Evolutionary conservation across 768 basidiomycete species (phyloP).

Genomic region (Xanthoconium stramineum): DNA sequence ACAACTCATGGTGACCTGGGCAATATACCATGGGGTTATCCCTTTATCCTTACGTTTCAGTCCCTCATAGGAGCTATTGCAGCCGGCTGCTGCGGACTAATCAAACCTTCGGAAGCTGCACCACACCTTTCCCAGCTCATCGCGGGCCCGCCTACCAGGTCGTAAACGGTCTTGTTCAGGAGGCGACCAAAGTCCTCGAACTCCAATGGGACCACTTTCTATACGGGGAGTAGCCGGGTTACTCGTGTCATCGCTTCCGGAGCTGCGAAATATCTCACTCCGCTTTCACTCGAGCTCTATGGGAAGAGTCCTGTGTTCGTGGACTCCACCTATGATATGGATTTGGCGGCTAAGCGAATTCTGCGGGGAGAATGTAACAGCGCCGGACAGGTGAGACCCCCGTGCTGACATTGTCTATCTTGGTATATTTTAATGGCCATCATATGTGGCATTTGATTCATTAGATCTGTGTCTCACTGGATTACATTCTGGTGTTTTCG

Average conservation of each 20-base stretch:
- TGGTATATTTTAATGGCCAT: not conserved
- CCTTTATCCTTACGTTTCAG: conserved; percentile 49
- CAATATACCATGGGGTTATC: conserved; percentile 63
- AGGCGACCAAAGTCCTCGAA: conserved; percentile 34
- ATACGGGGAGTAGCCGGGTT: conserved; percentile 35
- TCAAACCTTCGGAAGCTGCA: conserved; percentile 63
- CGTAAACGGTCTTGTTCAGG: conserved; percentile 45
- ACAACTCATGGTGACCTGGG: not conserved
- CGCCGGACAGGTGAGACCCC: conserved; percentile 51
- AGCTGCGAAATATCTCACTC: conserved; percentile 34
- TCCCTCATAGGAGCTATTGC: conserved; percentile 71
- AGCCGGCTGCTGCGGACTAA: conserved; percentile 61
- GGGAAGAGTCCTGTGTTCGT: conserved; percentile 48
- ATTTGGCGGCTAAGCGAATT: conserved; percentile 58
- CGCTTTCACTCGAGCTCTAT: conserved; percentile 29
- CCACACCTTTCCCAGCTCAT: conserved; percentile 50
- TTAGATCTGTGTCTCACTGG: conserved; percentile 42
- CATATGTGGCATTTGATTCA: not conserved
- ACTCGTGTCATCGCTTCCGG: conserved; percentile 25
- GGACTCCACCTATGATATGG: conserved; percentile 39
- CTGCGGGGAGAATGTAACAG: conserved; percentile 66
- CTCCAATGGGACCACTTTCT: conserved; percentile 34
- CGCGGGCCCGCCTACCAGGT: conserved; percentile 48
- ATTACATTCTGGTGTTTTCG: conserved; percentile 43
- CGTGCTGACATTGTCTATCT: not conserved